Evolutionary conservation across 768 basidiomycete species (phyloP), one percentile per base, ranked within the genome.

Genomic region (Lentinus tigrinus): DNA sequence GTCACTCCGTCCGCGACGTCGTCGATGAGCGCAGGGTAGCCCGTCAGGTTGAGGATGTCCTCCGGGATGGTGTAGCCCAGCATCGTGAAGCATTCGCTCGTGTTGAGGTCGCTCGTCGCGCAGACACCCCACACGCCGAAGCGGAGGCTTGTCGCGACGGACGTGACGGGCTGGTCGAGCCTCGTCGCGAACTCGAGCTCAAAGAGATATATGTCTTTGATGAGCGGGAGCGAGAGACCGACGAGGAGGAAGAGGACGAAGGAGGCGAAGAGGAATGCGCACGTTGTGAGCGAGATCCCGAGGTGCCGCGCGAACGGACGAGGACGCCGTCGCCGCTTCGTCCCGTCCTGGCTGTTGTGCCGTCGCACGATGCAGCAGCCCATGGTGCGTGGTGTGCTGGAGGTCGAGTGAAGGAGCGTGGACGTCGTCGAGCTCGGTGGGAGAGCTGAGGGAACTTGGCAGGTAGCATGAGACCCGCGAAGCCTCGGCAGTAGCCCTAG

Each of bases 91-190:
- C 92, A 94, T 27, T 72, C 52, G 1, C 78, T 79, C 37, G 74
- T 57, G 61, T 78, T 65, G 37, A 73, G 57, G 24, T 50, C 65
- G 65, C 70, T 72, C n/a, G 72, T 72, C 1, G 85, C 85, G 71
- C 93, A 95, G 36, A 87, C 77, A 0, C 93, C 93, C 88, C 91
- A 93, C 5, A 93, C 86, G 3, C 93, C 93, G 60, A 93, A 88
- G 36, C 83, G 79, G 10, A 92, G 71, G 63, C 78, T 75, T 3
- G 84, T 86, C 27, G 85, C 84, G 13, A 84, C 71, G 59, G 77
- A 77, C 11, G 85, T 84, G 34, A 67, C 62, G 2, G 78, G 77
- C 48, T 73, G 69, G 40, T 37, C 23, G 23, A 68, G 64, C 38
- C 66, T 48, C 71, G 43, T 79, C 70, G 56, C 71, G 63, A 72